Percentiles rank a stretch among this genome's conserved stretches.
phyloP scores from a whole-genome alignment of 768 basidiomycete species.

The Kwoniella mangroviensis region DNA sequence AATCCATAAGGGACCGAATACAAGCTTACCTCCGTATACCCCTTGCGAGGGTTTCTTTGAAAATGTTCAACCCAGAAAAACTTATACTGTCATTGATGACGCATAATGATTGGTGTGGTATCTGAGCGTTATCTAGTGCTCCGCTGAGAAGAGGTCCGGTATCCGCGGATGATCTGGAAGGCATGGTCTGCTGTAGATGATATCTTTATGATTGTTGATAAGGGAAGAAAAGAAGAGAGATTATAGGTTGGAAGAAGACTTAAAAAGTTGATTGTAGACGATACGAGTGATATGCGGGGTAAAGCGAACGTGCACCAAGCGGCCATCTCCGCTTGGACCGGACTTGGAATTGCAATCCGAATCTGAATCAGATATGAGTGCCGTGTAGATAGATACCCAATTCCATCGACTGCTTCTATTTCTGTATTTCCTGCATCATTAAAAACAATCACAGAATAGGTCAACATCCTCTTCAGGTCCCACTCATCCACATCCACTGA shows the following conservation, averaged over 20 bases:
- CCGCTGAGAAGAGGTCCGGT: constrained; percentile 31
- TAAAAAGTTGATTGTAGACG: background rate
- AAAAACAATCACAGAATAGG: too few relatives aligned
- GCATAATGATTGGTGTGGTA: constrained; percentile 54
- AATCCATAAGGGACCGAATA: too few relatives aligned
- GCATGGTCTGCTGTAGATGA: background rate
- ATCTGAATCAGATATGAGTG: too few relatives aligned
- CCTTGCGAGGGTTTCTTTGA: constrained; percentile 42
- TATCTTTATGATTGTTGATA: background rate
- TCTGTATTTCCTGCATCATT: too few relatives aligned
- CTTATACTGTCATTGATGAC: constrained; percentile 43
- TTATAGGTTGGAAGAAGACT: background rate
- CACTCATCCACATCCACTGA: too few relatives aligned
- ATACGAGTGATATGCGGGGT: too few relatives aligned
- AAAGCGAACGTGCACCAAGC: too few relatives aligned
- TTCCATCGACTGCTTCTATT: too few relatives aligned
- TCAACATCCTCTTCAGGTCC: too few relatives aligned
- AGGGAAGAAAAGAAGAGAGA: background rate
- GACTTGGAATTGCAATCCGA: too few relatives aligned
- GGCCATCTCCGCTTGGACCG: too few relatives aligned
- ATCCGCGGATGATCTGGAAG: constrained; percentile 17
- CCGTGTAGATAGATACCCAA: too few relatives aligned
- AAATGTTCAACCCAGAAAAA: constrained; percentile 47
- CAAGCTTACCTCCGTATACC: constrained; percentile 33
- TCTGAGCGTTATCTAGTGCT: constrained; percentile 39